Conservation (phyloP, 345 rosid species). For the Clarkia xantiana region DNA sequence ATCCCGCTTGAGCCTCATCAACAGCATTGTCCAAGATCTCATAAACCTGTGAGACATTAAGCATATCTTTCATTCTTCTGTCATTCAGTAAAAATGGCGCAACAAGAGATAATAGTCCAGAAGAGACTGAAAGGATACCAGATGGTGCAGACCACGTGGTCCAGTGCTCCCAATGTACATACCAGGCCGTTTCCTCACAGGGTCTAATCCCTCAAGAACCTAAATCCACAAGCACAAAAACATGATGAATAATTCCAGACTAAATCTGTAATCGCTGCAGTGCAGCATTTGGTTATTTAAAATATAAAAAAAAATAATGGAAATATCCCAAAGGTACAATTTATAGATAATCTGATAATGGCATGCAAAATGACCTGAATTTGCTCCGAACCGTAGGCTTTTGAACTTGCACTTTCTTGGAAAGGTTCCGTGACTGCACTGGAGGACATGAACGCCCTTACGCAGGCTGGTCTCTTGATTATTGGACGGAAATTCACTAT, state of each 20-base stretch:
- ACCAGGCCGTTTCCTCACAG: slow-evolving; percentile 96
- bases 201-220: slow-evolving; percentile 97
- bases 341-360: background rate
- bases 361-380: slow-evolving; percentile 47
- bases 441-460: slow-evolving; percentile 60
- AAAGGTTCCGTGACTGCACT: slow-evolving; percentile 36
- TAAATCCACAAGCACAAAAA: slow-evolving; percentile 9
- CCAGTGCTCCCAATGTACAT: slow-evolving; percentile 99
- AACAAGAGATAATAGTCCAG: background rate
- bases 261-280: background rate
- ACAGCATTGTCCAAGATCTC: slow-evolving; percentile 96
- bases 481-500: slow-evolving; percentile 15
- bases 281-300: background rate
- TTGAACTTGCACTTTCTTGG: slow-evolving; percentile 38
- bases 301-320: background rate
- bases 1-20: slow-evolving; percentile 98
- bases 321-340: background rate
- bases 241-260: no score
- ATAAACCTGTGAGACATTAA: slow-evolving; percentile 47
- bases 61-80: no score
- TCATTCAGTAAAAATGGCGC: background rate
- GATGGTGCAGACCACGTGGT: slow-evolving; percentile 94
- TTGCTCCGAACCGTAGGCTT: slow-evolving; percentile 71
- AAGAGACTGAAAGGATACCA: slow-evolving; percentile 32
- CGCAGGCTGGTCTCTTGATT: slow-evolving; percentile 22